These are phyloP conservation scores for Colletotrichum orchidophilum DNA, from an alignment of 2,329 filamentous ascomycete genomes.

Conservation along the genomic window DNA sequence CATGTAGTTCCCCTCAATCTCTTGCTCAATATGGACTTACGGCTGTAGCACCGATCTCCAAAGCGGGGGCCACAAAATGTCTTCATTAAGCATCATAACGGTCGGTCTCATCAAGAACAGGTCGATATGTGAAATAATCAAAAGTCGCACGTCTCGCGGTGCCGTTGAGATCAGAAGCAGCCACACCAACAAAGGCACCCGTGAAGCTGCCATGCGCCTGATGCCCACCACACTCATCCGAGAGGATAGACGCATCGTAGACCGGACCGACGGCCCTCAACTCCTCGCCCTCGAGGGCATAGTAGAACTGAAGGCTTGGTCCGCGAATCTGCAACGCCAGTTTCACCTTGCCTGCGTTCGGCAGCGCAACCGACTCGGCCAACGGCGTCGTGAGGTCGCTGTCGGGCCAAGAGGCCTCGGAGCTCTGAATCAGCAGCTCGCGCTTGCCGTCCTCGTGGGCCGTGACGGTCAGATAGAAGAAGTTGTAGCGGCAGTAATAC, in stretches of 20 bases:
- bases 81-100: conserved; percentile 51
- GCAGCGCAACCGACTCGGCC: conserved; percentile 56
- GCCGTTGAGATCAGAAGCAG: conserved; percentile 65
- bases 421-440: conserved; percentile 66
- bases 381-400: conserved; percentile 56
- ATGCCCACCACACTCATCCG: conserved; percentile 71
- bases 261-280: conserved; percentile 62
- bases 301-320: conserved; percentile 63
- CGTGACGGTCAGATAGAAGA: conserved; percentile 70
- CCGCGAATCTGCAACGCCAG: conserved; percentile 63
- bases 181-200: conserved; percentile 67
- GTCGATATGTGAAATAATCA: conserved; percentile 62
- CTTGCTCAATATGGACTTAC: too few species aligned
- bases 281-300: conserved; percentile 56
- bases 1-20: too few species aligned
- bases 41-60: too few species aligned
- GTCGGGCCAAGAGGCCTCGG: conserved; percentile 65
- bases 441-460: conserved; percentile 64
- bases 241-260: conserved; percentile 67
- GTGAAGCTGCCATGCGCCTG: conserved; percentile 71
- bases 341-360: conserved; percentile 63
- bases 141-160: conserved; percentile 56
- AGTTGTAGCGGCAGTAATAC: conserved; percentile 73
- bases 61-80: too few species aligned
- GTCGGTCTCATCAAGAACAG: conserved; percentile 56